phyloP scores from a whole-genome alignment of 2,329 filamentous ascomycete genomes.

The Beauveria rudraprayagi region DNA sequence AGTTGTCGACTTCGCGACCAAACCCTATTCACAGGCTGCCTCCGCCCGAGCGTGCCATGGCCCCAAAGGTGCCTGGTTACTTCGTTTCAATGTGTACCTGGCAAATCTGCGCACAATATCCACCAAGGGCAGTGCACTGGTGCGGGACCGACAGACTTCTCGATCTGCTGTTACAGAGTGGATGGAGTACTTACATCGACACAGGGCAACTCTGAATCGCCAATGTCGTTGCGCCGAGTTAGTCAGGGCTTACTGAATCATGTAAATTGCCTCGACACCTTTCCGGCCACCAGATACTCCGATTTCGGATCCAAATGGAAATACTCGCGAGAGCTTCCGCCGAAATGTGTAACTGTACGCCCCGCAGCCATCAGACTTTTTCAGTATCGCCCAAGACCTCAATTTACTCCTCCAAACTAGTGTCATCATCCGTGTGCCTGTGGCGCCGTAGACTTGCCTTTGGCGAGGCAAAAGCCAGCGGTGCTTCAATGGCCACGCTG shows the following conservation, averaged over 20 bases:
- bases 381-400: neutral
- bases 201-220: neutral
- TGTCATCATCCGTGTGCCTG: neutral
- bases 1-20: neutral
- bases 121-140: neutral
- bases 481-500: neutral
- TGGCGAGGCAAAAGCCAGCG: neutral
- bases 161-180: neutral
- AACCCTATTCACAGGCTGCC: neutral
- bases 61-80: neutral
- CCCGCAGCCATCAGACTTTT: neutral
- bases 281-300: neutral
- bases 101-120: neutral
- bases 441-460: neutral
- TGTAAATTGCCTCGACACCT: neutral
- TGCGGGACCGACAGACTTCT: neutral
- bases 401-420: neutral
- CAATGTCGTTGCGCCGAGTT: neutral
- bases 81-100: neutral
- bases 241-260: neutral
- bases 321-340: neutral
- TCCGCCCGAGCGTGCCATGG: neutral
- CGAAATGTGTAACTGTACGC: neutral
- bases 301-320: neutral
- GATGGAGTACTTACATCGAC: neutral